Conservation (phyloP, 208 protist genomes). For the Trichomonas vaginalis region DNA sequence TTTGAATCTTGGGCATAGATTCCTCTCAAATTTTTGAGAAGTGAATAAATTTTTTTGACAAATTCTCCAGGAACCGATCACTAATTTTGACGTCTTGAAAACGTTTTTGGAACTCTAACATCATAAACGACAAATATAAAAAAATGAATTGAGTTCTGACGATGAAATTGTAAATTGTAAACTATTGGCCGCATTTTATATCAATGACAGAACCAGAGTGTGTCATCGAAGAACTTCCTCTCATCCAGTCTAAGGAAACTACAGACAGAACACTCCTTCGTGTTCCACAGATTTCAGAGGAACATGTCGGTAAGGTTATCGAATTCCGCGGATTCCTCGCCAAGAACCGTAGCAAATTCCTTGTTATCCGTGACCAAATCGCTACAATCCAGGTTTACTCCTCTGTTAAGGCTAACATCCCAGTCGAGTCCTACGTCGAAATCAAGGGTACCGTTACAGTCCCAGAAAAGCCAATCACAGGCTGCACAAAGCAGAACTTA, state of each 20-base stretch:
- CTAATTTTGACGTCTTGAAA: no score
- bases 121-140: no score
- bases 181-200: not conserved
- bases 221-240: not conserved
- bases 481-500: not conserved
- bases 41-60: no score
- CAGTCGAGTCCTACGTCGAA: constrained; percentile 26
- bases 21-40: no score
- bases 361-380: constrained; percentile 14
- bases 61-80: no score
- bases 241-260: not conserved
- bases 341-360: constrained; percentile 16
- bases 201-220: not conserved
- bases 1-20: no score
- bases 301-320: not conserved
- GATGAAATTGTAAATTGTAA: no score
- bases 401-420: constrained; percentile 9
- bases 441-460: constrained; percentile 2
- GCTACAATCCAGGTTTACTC: constrained; percentile 19
- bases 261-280: not conserved
- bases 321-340: not conserved
- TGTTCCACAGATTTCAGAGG: not conserved
- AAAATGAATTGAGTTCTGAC: no score
- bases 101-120: no score
- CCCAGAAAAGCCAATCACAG: constrained; percentile 9